Evolutionary conservation across 495 filamentous ascomycete species (phyloP).

Genomic region (Aspergillus wentii): DNA sequence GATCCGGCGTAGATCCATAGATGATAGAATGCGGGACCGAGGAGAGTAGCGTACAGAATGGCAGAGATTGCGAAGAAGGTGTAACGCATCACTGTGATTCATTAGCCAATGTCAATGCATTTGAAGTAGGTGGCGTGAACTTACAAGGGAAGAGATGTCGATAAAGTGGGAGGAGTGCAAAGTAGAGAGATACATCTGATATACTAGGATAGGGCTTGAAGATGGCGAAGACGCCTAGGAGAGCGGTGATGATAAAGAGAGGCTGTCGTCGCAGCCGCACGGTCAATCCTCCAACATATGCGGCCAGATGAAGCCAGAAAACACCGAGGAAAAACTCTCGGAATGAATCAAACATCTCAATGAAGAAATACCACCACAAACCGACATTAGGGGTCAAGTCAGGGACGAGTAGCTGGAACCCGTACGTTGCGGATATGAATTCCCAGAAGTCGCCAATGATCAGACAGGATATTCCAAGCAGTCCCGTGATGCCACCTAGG

Average conservation of each 20-base stretch:
- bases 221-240: conserved; percentile 82
- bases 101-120: conserved; percentile 12
- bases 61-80: conserved; percentile 79
- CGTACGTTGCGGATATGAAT: conserved; percentile 85
- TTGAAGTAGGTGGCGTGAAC: conserved; percentile 20
- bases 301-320: conserved; percentile 91
- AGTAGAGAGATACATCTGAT: conserved; percentile 76
- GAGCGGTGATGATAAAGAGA: conserved; percentile 72
- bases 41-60: conserved; percentile 77
- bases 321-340: conserved; percentile 94
- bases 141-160: conserved; percentile 85
- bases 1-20: conserved; percentile 98
- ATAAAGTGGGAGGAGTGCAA: conserved; percentile 81
- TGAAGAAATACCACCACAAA: conserved; percentile 99
- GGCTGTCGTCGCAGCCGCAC: conserved; percentile 78
- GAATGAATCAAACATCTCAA: conserved; percentile 99
- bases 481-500: conserved; percentile 39
- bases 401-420: conserved; percentile 82
- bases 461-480: conserved; percentile 68
- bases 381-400: conserved; percentile 94
- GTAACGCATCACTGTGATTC: conserved; percentile 74
- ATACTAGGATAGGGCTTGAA: conserved; percentile 97
- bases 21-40: conserved; percentile 94
- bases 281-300: conserved; percentile 80
- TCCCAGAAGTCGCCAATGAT: conserved; percentile 77